These are phyloP conservation scores for Aplosporella prunicola DNA, from an alignment of 2,329 filamentous ascomycete species.

Conservation along the genomic window DNA sequence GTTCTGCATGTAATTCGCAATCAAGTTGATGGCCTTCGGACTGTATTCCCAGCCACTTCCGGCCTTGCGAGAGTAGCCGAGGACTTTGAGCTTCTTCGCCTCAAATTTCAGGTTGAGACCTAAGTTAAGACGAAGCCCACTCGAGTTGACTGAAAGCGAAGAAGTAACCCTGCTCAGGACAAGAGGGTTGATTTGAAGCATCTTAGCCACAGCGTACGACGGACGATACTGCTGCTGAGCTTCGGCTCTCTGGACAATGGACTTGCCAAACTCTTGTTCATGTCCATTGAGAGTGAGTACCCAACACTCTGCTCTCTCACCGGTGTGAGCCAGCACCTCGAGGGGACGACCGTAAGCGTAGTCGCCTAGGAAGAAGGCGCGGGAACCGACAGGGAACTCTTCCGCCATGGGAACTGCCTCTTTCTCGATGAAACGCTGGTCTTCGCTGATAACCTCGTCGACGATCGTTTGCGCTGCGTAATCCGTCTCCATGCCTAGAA, in stretches of 20 bases:
- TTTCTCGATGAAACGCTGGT: slow-evolving; percentile 86
- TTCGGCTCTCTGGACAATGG: slow-evolving; percentile 63
- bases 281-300: slow-evolving; percentile 62
- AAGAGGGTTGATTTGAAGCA: slow-evolving; percentile 72
- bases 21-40: slow-evolving; percentile 66
- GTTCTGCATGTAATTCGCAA: slow-evolving; percentile 80
- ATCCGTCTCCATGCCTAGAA: slow-evolving; percentile 76
- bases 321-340: slow-evolving; percentile 65
- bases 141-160: slow-evolving; percentile 76
- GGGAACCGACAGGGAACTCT: slow-evolving; percentile 75
- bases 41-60: slow-evolving; percentile 94
- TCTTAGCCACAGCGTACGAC: slow-evolving; percentile 78
- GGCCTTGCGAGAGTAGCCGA: slow-evolving; percentile 86
- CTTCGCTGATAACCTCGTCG: slow-evolving; percentile 79
- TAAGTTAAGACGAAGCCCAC: slow-evolving; percentile 76
- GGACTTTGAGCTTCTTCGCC: slow-evolving; percentile 84
- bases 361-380: slow-evolving; percentile 89
- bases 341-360: slow-evolving; percentile 85
- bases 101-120: slow-evolving; percentile 97
- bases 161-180: slow-evolving; percentile 94
- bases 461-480: slow-evolving; percentile 90
- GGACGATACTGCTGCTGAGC: slow-evolving; percentile 67
- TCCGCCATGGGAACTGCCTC: slow-evolving; percentile 80
- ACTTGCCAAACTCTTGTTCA: slow-evolving; percentile 72
- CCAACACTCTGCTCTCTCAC: slow-evolving; percentile 68